A percentile compares a stretch with the other conserved stretches of the same genome.
Evolutionary conservation across 148 eudicot species (phyloP).

Genomic region (Beta vulgaris): DNA sequence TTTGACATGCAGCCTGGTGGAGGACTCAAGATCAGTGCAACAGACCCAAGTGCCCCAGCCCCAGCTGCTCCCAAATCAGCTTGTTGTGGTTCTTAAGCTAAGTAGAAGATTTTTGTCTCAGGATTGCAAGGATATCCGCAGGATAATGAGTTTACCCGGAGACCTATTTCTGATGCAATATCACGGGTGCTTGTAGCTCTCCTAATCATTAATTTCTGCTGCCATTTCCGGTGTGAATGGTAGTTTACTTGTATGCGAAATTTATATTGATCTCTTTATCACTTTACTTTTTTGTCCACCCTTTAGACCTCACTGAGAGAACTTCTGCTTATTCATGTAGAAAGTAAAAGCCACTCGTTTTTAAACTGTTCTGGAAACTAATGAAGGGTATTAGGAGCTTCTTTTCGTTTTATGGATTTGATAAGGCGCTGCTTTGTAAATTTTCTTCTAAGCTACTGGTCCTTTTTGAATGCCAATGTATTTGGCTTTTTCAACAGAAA

Average conservation of each 20-base stretch:
- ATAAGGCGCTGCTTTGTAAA: slow-evolving; percentile 11
- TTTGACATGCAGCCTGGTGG: slow-evolving; percentile 55
- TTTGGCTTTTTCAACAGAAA: not conserved
- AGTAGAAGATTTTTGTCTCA: slow-evolving; percentile 8
- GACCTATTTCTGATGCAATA: slow-evolving; percentile 30
- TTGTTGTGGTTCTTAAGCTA: slow-evolving; percentile 69
- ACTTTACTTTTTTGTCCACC: slow-evolving; percentile 1
- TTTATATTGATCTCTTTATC: slow-evolving; percentile 17
- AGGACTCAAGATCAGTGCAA: slow-evolving; percentile 57
- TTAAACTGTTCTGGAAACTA: slow-evolving; percentile 11
- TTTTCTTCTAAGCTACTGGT: not conserved
- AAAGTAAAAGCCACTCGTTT: slow-evolving; percentile 7
- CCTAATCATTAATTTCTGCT: slow-evolving; percentile 33
- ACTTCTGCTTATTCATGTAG: slow-evolving; percentile 16
- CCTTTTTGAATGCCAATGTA: not conserved
- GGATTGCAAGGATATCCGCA: not conserved
- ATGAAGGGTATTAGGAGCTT: slow-evolving; percentile 4
- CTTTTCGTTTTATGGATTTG: slow-evolving; percentile 1
- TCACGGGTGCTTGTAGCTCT: slow-evolving; percentile 35
- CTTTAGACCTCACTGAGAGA: slow-evolving; percentile 19
- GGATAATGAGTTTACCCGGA: slow-evolving; percentile 22
- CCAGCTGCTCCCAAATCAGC: slow-evolving; percentile 68
- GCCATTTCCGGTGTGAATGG: slow-evolving; percentile 21
- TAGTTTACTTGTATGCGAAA: slow-evolving; percentile 22
- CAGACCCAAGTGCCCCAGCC: slow-evolving; percentile 48